These are phyloP conservation scores for Monosporascus sp. DNA, from an alignment of 2,329 filamentous ascomycete genomes.

Conservation along the genomic window DNA sequence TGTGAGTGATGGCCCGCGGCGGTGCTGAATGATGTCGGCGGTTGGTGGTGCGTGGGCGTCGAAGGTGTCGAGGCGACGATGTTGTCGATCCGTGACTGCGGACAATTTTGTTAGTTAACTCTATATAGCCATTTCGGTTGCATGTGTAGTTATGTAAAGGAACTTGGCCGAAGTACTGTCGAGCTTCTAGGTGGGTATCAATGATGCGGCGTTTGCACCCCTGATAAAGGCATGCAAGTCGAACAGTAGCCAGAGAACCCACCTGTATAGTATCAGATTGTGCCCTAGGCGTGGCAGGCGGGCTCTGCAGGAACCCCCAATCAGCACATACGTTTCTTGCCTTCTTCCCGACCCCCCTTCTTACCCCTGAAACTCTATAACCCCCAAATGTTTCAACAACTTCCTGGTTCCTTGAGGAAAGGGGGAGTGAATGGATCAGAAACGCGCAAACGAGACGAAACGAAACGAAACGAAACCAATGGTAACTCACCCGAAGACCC, in stretches of 20 bases:
- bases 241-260: constrained; percentile 9
- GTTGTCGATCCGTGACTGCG: constrained; percentile 32
- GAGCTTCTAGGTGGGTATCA: neutral
- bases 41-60: constrained; percentile 10
- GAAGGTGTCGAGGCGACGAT: constrained; percentile 30
- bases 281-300: constrained; percentile 16
- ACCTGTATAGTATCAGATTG: constrained; percentile 28
- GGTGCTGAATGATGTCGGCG: neutral
- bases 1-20: neutral
- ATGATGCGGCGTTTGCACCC: constrained; percentile 6
- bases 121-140: too few relatives aligned
- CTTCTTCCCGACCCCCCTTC: neutral
- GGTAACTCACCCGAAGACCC: constrained; percentile 33
- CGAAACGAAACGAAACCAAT: neutral
- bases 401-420: too few relatives aligned
- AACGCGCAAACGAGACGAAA: constrained; percentile 1
- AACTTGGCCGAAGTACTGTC: too few relatives aligned
- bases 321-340: neutral
- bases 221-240: neutral
- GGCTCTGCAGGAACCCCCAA: constrained; percentile 13
- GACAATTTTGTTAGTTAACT: neutral
- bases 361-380: neutral
- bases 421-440: neutral
- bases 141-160: too few relatives aligned
- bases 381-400: neutral